Conservation (phyloP, 192 early-diverging fungal species). For the Backusella psychrophila region DNA sequence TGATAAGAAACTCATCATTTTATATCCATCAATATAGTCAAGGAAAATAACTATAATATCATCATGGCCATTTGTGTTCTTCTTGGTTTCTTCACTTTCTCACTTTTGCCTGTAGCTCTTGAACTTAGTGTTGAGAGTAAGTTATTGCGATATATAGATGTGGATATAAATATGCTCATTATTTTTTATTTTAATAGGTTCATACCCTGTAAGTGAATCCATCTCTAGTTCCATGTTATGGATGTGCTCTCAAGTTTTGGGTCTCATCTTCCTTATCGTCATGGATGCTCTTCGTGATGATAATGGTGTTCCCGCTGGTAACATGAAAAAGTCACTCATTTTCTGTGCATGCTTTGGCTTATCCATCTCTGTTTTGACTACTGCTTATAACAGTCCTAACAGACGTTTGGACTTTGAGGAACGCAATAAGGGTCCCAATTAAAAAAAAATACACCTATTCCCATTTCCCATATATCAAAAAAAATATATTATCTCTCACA, state of each 20-base stretch:
- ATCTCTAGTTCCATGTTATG: constrained; percentile 32
- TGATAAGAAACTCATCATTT: neutral
- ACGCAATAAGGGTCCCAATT: neutral
- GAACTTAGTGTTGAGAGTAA: constrained; percentile 39
- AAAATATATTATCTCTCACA: neutral
- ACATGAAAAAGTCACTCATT: constrained; percentile 25
- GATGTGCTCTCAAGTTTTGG: constrained; percentile 26
- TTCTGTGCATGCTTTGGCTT: constrained; percentile 20
- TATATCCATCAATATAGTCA: constrained; percentile 36
- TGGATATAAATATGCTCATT: neutral
- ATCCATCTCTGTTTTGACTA: neutral
- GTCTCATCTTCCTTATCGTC: constrained; percentile 26
- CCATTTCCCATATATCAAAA: neutral
- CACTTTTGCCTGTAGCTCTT: constrained; percentile 29
- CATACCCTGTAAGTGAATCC: constrained; percentile 33
- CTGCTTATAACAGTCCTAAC: constrained; percentile 32
- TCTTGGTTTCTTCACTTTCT: constrained; percentile 32
- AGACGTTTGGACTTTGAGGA: constrained; percentile 31
- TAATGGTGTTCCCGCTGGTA: constrained; percentile 24
- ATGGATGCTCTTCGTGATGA: constrained; percentile 23
- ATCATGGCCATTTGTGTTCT: constrained; percentile 27
- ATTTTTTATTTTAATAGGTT: constrained; percentile 3
- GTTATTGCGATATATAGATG: neutral
- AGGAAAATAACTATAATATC: constrained; percentile 16
- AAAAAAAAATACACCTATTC: neutral